Percentiles rank a stretch among this genome's conserved stretches.
These are phyloP conservation scores for Chimonanthus salicifolius DNA, from an alignment of 164 flowering plant species.

Conservation along the genomic window DNA sequence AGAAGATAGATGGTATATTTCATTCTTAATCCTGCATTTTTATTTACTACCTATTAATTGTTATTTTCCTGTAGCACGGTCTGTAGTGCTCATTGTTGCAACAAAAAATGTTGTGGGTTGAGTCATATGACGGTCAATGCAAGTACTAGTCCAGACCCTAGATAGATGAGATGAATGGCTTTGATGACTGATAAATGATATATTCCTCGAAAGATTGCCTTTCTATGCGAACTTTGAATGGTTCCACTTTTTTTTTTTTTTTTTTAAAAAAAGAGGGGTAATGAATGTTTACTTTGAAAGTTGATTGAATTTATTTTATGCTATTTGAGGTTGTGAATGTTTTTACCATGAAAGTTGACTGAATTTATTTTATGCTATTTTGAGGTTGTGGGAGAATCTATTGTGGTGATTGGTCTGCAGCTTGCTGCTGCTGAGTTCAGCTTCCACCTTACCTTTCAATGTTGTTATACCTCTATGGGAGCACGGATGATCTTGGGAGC, in stretches of 20 bases:
- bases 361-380: conserved; percentile 8
- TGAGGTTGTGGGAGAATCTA: conserved; percentile 36
- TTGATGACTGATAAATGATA: no score
- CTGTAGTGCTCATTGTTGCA: no score
- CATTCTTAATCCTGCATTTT: conserved; percentile 2
- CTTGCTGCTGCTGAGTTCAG: conserved; percentile 37
- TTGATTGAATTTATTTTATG: background rate
- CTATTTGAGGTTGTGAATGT: background rate
- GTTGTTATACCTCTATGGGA: conserved; percentile 46
- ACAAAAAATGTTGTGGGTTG: no score
- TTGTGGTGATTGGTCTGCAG: conserved; percentile 36
- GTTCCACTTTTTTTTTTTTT: no score
- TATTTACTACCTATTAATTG: background rate
- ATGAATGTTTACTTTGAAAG: background rate
- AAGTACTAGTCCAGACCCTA: no score
- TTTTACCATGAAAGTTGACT: background rate
- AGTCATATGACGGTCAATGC: no score
- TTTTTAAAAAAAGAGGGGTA: background rate
- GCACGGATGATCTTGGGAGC: conserved; percentile 49
- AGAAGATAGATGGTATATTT: conserved; percentile 35
- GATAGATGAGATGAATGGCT: no score
- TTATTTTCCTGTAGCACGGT: background rate
- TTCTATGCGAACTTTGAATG: no score
- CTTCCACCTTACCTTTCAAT: conserved; percentile 45
- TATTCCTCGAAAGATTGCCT: no score